phyloP scores from a whole-genome alignment of 2,329 filamentous ascomycete species.

The Gremmenia infestans region DNA sequence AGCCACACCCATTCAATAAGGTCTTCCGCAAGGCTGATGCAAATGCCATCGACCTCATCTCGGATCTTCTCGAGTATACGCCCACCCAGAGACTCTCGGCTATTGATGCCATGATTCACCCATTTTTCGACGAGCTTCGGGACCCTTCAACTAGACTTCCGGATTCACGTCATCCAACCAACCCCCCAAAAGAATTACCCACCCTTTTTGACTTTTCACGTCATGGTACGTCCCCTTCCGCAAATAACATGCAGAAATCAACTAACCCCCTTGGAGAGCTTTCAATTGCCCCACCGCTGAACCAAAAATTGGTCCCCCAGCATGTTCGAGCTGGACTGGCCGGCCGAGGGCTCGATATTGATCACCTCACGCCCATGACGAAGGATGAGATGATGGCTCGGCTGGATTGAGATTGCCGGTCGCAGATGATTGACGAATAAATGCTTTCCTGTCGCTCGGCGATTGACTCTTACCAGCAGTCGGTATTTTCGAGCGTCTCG shows the following conservation, averaged over 20 bases:
- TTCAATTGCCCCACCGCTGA: slow-evolving; percentile 87
- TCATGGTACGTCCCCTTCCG: slow-evolving; percentile 64
- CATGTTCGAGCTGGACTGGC: slow-evolving; percentile 73
- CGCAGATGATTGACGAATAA: slow-evolving; percentile 30
- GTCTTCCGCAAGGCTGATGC: slow-evolving; percentile 95
- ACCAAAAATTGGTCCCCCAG: slow-evolving; percentile 78
- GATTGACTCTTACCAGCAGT: slow-evolving; percentile 24
- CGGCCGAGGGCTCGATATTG: slow-evolving; percentile 80
- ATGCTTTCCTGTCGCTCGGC: slow-evolving; percentile 31
- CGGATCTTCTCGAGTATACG: slow-evolving; percentile 90
- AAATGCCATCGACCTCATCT: slow-evolving; percentile 92
- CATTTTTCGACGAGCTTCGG: slow-evolving; percentile 95
- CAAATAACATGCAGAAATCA: not conserved
- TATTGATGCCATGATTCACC: slow-evolving; percentile 94
- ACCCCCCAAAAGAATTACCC: slow-evolving; percentile 75
- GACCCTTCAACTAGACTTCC: slow-evolving; percentile 88
- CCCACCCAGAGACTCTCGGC: slow-evolving; percentile 91
- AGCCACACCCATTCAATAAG: slow-evolving; percentile 98
- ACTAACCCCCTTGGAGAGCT: slow-evolving; percentile 58
- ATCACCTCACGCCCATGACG: slow-evolving; percentile 84
- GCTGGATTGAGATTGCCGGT: slow-evolving; percentile 66
- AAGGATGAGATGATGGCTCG: slow-evolving; percentile 98
- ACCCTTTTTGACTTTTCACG: slow-evolving; percentile 87
- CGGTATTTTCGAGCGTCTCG: slow-evolving; percentile 26
- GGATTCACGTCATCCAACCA: slow-evolving; percentile 86